Base-by-base conservation (phyloP, 1,284 basidiomycete genomes). In the Sporisorium reilianum region DNA sequence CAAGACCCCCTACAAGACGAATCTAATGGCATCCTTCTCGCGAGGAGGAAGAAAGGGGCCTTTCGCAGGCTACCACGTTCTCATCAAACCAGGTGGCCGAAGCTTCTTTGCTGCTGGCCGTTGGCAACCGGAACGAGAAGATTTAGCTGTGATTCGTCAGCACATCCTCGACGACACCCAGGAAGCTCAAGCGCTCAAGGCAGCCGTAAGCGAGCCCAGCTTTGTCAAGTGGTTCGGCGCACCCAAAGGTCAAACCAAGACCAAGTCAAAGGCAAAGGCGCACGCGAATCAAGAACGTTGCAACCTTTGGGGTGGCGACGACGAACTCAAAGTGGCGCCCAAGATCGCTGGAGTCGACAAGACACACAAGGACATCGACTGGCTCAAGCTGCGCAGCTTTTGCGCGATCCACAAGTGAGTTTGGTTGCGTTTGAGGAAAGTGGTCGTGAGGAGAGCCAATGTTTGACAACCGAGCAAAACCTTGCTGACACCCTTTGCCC, bases 1-100 rank as follows among this genome's bases (percentile, higher is more conserved):
- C 83, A 94, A 94, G 86, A 95, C 95, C 3, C 95, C 95, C 0
- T 97, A 97, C 87, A 96, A 97, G 86, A 89, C 86, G 5, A 88
- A 88, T 5, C 89, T 96, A 42, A 90, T 90, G 4, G 92, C 91
- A 0, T 91, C 89, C 65, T 92, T 93, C 78, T 93, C 92, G 9
- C 86, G 93, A 57, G 91, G 90, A 55, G 93, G 93, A 2, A 86
- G 90, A 55, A 94, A 94, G 77, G 91, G 92, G 90, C 92, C 23
- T 86, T 86, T 51, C 92, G 92, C 93, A 78, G 86, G 91, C 87
- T 49, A 74, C 16, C 71, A 74, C 28, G 55, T 69, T 8, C 54
- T 74, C 38, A 52, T 73, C 57, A 73, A 73, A 30, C 70, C 70
- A 3, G 64, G 57, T 41, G 70, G 70, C 2, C 12, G 89, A 63